Base-by-base conservation (phyloP, 352 stramenopile species). In the Globisporangium spinosum region DNA sequence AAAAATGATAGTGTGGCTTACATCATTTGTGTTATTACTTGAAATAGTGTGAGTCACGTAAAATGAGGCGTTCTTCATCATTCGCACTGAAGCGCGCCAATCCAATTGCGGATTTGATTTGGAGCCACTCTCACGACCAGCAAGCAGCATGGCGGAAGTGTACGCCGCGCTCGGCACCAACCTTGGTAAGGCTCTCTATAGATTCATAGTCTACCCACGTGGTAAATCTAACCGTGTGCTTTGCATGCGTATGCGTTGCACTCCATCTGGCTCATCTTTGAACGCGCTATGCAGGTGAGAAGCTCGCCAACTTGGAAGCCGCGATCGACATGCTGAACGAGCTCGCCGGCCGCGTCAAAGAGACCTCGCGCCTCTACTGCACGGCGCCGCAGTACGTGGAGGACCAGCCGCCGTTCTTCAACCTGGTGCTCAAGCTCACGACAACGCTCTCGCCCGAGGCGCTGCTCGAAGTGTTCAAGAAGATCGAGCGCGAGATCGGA, bases 381-480 rank as follows among this genome's bases (percentile, higher is more conserved):
- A 99, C 95, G 10, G 78, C 81, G 32, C 90, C 97, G 22, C 97
- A 98, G 79, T 98, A 98, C 75, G 89, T 98, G 32, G 90, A 89
- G 22, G 89, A 99, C 78, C 97, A 99, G 74, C 90, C 93, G n/a
- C 57, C 73, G 12, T 99, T 99, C 78, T 77, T 98, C 49, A 99
- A 99, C 74, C 86, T 96, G 22, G 95, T 95, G 6, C 78, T 98
- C 10, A 75, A 91, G 61, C 65, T 99, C 20, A 77, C 90, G 66
- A 99, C 95, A 13, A 66, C 73, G 27, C 74, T 98, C 6, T 62
- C 76, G 1, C 93, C 94, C 13, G 55, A 70, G 5, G 73, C 95
- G 58, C 70, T 98, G 62, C 74, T 99, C 1, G 74, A 80, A 43
- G 74, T 72, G 25, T 93, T 93, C 47, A 99, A 98, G 74, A 66